These are phyloP conservation scores for Volutella citrinella DNA, from an alignment of 2,329 filamentous ascomycete species.

Conservation along the genomic window DNA sequence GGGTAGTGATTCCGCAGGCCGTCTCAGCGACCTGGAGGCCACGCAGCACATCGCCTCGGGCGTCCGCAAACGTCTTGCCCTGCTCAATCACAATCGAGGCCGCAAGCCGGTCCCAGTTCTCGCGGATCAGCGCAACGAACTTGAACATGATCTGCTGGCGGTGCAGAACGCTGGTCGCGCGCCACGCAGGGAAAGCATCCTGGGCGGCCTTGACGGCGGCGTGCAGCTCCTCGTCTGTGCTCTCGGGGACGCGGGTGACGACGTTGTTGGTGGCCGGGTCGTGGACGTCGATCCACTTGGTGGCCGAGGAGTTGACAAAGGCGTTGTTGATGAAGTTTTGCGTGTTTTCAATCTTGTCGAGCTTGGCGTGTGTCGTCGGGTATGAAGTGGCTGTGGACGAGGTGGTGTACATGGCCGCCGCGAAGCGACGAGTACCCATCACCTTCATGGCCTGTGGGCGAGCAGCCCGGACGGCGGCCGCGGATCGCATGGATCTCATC, in stretches of 20 bases:
- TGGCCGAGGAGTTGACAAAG: slow-evolving; percentile 62
- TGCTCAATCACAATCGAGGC: slow-evolving; percentile 73
- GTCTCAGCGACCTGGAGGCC: slow-evolving; percentile 74
- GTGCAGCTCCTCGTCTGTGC: slow-evolving; percentile 58
- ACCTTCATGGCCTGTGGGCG: too few species aligned
- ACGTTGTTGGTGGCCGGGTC: slow-evolving; percentile 80
- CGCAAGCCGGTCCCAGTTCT: slow-evolving; percentile 71
- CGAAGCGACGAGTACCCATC: too few species aligned
- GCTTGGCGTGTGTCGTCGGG: slow-evolving; percentile 24
- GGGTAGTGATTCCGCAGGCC: slow-evolving; percentile 67
- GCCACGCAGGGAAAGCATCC: slow-evolving; percentile 67
- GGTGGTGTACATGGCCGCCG: slow-evolving; percentile 7
- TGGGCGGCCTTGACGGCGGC: slow-evolving; percentile 66
- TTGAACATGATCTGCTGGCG: slow-evolving; percentile 76
- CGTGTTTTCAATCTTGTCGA: slow-evolving; percentile 61
- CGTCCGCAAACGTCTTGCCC: slow-evolving; percentile 74
- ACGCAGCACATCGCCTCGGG: slow-evolving; percentile 68
- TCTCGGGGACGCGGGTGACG: slow-evolving; percentile 74
- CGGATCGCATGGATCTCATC: too few species aligned
- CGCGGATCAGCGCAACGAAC: slow-evolving; percentile 65
- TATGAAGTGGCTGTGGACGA: slow-evolving; percentile 10
- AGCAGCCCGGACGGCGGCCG: too few species aligned
- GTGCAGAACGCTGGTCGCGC: slow-evolving; percentile 59
- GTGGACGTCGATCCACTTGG: slow-evolving; percentile 69
- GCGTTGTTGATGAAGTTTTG: slow-evolving; percentile 74